phyloP scores from a whole-genome alignment of 2,329 filamentous ascomycete species.

The Sclerotinia borealis region DNA sequence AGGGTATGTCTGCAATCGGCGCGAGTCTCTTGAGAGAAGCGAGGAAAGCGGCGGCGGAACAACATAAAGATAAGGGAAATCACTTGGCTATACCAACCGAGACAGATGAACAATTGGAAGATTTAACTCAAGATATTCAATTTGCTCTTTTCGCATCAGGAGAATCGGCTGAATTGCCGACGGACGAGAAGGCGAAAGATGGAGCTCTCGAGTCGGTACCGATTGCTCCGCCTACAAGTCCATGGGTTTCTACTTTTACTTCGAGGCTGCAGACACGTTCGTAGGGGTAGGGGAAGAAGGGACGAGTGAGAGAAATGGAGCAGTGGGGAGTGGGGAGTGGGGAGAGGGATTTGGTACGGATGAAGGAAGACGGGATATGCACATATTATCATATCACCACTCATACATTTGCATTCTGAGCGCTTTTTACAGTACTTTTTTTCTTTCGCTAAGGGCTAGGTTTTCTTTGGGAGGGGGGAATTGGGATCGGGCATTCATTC shows the following conservation, averaged over 20 bases:
- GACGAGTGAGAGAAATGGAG: background rate
- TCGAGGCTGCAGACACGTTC: background rate
- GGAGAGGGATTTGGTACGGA: background rate
- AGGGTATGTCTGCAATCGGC: constrained; percentile 29
- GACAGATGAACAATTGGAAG: background rate
- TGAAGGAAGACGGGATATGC: background rate
- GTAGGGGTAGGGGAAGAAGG: background rate
- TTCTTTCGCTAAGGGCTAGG: background rate
- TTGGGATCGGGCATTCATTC: too few relatives aligned
- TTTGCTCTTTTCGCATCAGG: background rate
- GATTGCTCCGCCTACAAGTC: background rate
- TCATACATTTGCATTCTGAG: background rate
- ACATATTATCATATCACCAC: constrained; percentile 1
- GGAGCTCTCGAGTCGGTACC: background rate
- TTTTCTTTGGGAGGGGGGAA: background rate
- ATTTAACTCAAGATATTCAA: constrained; percentile 3
- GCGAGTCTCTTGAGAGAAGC: constrained; percentile 27
- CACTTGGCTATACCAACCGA: background rate
- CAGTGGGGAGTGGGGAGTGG: too few relatives aligned
- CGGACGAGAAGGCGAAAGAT: background rate
- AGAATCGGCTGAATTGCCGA: background rate
- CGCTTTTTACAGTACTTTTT: background rate
- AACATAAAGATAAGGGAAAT: background rate
- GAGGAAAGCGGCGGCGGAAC: constrained; percentile 21
- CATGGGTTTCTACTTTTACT: background rate